Conservation (phyloP, 495 filamentous ascomycete species). For the Tuber brumale region DNA sequence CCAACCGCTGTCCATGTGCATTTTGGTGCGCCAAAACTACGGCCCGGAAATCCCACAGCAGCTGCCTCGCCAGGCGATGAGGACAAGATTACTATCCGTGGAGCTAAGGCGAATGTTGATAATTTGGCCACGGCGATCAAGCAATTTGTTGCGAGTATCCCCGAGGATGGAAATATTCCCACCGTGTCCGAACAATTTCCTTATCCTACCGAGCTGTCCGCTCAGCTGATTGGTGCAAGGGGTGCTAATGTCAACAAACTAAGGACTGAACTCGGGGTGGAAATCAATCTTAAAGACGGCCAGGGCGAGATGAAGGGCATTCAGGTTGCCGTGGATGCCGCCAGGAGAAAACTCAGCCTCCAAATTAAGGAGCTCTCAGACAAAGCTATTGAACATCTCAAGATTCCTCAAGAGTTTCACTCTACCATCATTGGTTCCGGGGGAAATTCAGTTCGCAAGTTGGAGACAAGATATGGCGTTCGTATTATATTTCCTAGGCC, state of each 20-base stretch:
- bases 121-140: constrained; percentile 61
- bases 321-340: constrained; percentile 66
- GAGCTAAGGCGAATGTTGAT: constrained; percentile 64
- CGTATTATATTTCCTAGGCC: constrained; percentile 88
- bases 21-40: constrained; percentile 30
- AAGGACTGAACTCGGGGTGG: constrained; percentile 94
- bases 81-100: constrained; percentile 62
- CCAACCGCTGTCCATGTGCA: constrained; percentile 32
- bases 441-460: constrained; percentile 36
- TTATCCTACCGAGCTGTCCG: constrained; percentile 89
- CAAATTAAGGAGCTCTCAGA: constrained; percentile 45
- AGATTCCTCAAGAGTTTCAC: constrained; percentile 39
- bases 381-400: constrained; percentile 31
- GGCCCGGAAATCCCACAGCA: constrained; percentile 51
- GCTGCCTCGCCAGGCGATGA: constrained; percentile 52
- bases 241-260: constrained; percentile 92
- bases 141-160: constrained; percentile 74
- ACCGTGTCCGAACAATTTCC: constrained; percentile 71
- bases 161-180: constrained; percentile 81
- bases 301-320: constrained; percentile 58
- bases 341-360: constrained; percentile 45
- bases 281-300: constrained; percentile 80
- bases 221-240: constrained; percentile 82
- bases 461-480: constrained; percentile 67
- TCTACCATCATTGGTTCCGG: constrained; percentile 39